Base-by-base conservation (phyloP, 805 yeast species). In the Metschnikowia lachancei region DNA sequence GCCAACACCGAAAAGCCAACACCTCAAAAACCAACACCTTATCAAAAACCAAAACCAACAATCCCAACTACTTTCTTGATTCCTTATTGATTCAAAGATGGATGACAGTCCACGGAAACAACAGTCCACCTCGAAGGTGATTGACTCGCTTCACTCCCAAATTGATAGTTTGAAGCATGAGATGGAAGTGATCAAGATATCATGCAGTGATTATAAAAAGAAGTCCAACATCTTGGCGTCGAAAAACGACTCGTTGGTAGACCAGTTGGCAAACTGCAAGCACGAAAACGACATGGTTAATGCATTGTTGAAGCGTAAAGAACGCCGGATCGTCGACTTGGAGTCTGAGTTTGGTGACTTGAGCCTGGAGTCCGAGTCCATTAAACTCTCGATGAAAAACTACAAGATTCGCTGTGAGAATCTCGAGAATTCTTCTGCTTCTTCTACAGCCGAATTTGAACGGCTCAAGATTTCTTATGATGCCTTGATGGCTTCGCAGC, bases 261-360 rank as follows among this genome's bases (percentile, higher is more conserved):
- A 83, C 55, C 86, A 82, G 62, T 64, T 83, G 50, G 80, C 88
- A 26, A 82, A 82, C 52, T 70, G 85, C 32, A 84, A 84, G 62
- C 91, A 85, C 61, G 92, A 88, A 57, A 83, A 83, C 55, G 90
- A 86, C 52, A 83, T 83, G 69, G 72, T 85, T 36, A 83, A 78
- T 56, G 81, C 89, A 1, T 66, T 86, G 51, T 65, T 87, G 48
- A 80, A 77, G 51, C 70, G 95, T 43, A 85, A 86, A 57, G 89
- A 85, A 55, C 72, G 91, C 42, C 70, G 87, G 43, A 76, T 86
- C 20, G 57, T 69, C 26, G 92, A 85, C 53, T 65, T 87, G 55
- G 95, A 88, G 61, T 69, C 65, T 34, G 81, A 80, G 53, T 63
- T 76, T 46, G 72, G 73, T 44, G 80, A 76, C 18, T 55, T 77